Evolutionary conservation across 2,329 filamentous ascomycete species (phyloP), one percentile per base, ranked within the genome.

Genomic region (Fusarium sororula): DNA sequence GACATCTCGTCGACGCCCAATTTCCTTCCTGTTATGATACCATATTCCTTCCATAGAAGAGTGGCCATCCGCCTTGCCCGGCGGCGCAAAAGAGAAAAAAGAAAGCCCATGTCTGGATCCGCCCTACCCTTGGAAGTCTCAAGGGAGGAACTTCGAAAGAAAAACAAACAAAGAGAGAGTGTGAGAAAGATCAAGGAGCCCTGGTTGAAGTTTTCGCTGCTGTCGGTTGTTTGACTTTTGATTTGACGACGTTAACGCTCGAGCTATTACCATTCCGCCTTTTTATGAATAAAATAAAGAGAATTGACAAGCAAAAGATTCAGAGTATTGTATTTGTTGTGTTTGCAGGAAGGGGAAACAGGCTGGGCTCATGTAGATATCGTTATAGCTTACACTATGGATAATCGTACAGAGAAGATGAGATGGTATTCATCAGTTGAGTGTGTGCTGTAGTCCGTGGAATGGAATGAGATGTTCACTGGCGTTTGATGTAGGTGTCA

Each of bases 21-120:
- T 79, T 79, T 79, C 74, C 65, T 79, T 78, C 66, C 72, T 78
- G 76, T 79, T 78, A 69, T 79, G 77, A 79, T 79, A 79, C 77
- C 77, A 79, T 75, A 76, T 74, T 73, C 73, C 73, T 73, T 71
- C 74, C 71, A 78, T 79, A 78, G 75, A 79, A 72, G 76, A 79
- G 74, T 71, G 66, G 65, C 62, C 63, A 50, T 55, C 56, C 63
- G 56, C 59, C 64, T 64, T 47, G 48, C 63, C 61, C 51, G 56
- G 68, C 67, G 73, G 69, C 70, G 66, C 67, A 51, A 51, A 51
- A 13, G 17, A 24, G 10, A 37, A n/a, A 28, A 30, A 30, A 28
- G 39, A 68, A 68, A 44, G 56, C 64, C 66, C 57, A 70, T 68
- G 58, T 74, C 66, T 57, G 60, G 63, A 66, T 50, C 38, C 38